Base-by-base conservation (phyloP, 805 yeast species). In the Monosporozyma solicola region DNA sequence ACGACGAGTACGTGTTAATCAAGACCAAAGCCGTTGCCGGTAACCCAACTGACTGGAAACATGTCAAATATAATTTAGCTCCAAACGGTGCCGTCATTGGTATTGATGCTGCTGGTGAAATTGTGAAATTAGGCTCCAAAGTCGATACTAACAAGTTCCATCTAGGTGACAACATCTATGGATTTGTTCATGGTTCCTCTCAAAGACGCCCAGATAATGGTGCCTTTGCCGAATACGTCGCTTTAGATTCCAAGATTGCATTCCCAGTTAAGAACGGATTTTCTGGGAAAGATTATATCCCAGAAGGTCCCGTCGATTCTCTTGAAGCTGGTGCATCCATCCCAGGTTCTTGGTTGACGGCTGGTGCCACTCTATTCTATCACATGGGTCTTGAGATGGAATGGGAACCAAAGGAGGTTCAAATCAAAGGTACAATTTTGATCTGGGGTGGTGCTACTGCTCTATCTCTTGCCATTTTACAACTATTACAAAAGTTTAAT, bases 11-110 rank as follows among this genome's bases (percentile, higher is more conserved):
- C 16, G 58, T 82, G 5, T 66, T 82, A 15, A 65, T 84, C 51
- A 75, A 78, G 61, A 72, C 79, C 2, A 62, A 66, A 22, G 80
- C 85, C 6, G 76, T 67, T 51, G 87, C 84, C 3, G 73, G 75
- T 33, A 84, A 84, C 61, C 89, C 88, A 45, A 78, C 84, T 8
- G 90, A 84, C 61, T 82, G 84, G 83, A 82, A 82, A 59, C 85
- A 81, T 59, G 64, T 74, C 47, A 72, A 59, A 3, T 64, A 52
- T 49, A 59, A 69, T 5, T 57, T 67, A 50, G 79, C 80, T n/a
- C 64, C 56, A 1, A 64, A 73, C 32, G 85, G 83, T 20, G 62
- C 72, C 31, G 72, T 81, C 41, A 64, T 73, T 22, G 91, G 90
- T 15, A 69, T 79, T 51, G 90, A 84, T 61, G 76, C 74, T 39